These are phyloP conservation scores for Cyberlindnera xylosilytica DNA, from an alignment of 805 yeast species.

Conservation along the genomic window DNA sequence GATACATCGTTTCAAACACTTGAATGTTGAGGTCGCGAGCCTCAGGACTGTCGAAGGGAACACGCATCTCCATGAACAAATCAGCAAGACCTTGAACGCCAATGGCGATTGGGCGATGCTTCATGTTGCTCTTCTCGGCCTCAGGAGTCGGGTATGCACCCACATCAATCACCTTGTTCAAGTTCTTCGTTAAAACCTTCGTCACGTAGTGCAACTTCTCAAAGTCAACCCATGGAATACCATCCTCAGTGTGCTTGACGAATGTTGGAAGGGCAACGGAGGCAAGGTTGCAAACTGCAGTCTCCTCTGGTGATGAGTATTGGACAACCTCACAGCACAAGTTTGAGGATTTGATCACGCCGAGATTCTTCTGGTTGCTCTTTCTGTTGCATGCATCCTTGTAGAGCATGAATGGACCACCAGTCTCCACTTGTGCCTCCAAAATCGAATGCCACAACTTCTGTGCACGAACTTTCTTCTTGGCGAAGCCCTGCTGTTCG, in stretches of 20 bases:
- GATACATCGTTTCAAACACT: slow-evolving; percentile 93
- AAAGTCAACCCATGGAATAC: slow-evolving; percentile 53
- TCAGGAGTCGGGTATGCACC: slow-evolving; percentile 78
- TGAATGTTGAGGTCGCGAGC: slow-evolving; percentile 73
- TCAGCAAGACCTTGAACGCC: slow-evolving; percentile 98
- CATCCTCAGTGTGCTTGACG: slow-evolving; percentile 33
- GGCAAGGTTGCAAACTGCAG: slow-evolving; percentile 93
- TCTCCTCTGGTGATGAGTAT: slow-evolving; percentile 87
- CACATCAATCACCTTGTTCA: slow-evolving; percentile 79
- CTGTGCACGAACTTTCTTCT: slow-evolving; percentile 74
- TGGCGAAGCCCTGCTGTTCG: slow-evolving; percentile 66
- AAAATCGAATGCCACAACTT: slow-evolving; percentile 86
- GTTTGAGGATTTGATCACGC: slow-evolving; percentile 89
- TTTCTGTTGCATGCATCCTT: slow-evolving; percentile 88
- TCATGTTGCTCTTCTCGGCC: slow-evolving; percentile 69
- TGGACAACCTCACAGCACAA: slow-evolving; percentile 93
- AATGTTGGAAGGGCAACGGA: slow-evolving; percentile 86
- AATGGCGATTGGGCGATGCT: slow-evolving; percentile 86
- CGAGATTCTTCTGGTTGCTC: slow-evolving; percentile 88
- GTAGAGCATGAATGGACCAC: slow-evolving; percentile 91
- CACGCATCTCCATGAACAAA: slow-evolving; percentile 67
- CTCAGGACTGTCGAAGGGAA: slow-evolving; percentile 78
- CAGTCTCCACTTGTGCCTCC: slow-evolving; percentile 94
- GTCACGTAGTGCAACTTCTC: slow-evolving; percentile 68
- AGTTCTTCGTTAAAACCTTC: slow-evolving; percentile 71